Evolutionary conservation across 1,139 yeast species (phyloP), one percentile per base, ranked within the genome.

Genomic region (Kodamaea anthophila): DNA sequence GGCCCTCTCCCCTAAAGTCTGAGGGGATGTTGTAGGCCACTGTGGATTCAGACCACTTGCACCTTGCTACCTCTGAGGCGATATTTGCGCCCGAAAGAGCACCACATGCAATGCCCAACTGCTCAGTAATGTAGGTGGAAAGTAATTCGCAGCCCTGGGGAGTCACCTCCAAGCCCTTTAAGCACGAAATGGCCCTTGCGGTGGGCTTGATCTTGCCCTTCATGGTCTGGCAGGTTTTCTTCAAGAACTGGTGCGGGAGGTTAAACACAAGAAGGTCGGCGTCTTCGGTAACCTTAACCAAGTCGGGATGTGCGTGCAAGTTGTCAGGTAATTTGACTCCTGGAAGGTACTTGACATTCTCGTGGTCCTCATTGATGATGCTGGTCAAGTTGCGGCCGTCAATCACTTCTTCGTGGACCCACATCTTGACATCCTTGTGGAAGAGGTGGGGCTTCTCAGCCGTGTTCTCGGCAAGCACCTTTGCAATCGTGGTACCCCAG

Each of bases 401-500:
- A 27, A 65, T 49, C 38, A 60, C 50, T 39, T 66, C 72, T 43
- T 66, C 66, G 38, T 51, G 61, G 9, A 66, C 72, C 72, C 72
- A 66, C 72, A 66, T 65, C 34, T 63, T 56, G 15, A 66, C 69
- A 27, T 56, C 44, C 33, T 47, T 60, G 28, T 49, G 47, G 44
- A 66, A 66, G 38, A 64, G 43, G 33, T 57, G 58, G 5, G 70
- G 66, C 41, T 64, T 57, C 12, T 60, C 55, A 12, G 45, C 42
- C 20, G 68, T 57, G 47, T 66, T 66, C 46, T 66, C 72, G 13
- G 72, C 69, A 15, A 65, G 37, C 24, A 66, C 58, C 41, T 66
- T 66, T 33, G 73, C 71, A 30, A 66, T 61, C 26, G 72, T 62
- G 31, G 71, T 66, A 21, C 72, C 73, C 72, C 72, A 66, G 44